Base-by-base conservation (phyloP, 2,329 filamentous ascomycete species). In the Bipolaris oryzae region DNA sequence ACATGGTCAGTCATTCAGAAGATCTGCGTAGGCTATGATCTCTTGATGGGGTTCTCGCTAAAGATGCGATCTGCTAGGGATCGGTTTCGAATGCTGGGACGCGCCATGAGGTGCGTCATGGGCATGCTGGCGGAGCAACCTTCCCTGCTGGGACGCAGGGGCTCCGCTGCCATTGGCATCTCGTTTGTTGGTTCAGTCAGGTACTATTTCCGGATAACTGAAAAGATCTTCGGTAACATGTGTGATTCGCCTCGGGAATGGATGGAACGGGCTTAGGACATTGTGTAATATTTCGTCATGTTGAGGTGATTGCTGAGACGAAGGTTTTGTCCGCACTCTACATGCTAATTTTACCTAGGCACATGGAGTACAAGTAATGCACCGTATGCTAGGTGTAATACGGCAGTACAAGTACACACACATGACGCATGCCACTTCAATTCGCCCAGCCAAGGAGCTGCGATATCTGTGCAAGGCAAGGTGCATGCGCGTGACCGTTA, bases 81-180 rank as follows among this genome's bases (percentile, higher is more conserved):
- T 44, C 49, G 13, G 45, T 34, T 13, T 28, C 10, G 25, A 62
- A 46, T 18, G 56, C 49, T 59, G 15, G 50, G 43, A 18, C 42
- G 57, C 28, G 59, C 53, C n/a, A 63, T 60, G 10, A 67, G 23
- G 41, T 68, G 64, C 33, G 64, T 66, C 48, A 69, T 63, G 38
- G 63, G 64, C 63, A 69, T 69, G 18, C 63, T 58, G 16, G 64
- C 66, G 43, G 66, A 63, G 9, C 56, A 65, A 3, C 61, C 63
- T 20, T 45, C 47, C 13, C 52, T 48, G 35, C 57, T 48, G 3
- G 57, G 53, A 20, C 61, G 59, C 7, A 33, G 21, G 2, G 64
- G 63, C 13, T 23, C 54, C 58, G 45, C 55, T 60, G 20, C 66
- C 25, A 48, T 69, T 63, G 28, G 61, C 58, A 41, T 65, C 58